Evolutionary conservation across 2,329 filamentous ascomycete genomes (phyloP).

Genomic region (Claviceps sp.): DNA sequence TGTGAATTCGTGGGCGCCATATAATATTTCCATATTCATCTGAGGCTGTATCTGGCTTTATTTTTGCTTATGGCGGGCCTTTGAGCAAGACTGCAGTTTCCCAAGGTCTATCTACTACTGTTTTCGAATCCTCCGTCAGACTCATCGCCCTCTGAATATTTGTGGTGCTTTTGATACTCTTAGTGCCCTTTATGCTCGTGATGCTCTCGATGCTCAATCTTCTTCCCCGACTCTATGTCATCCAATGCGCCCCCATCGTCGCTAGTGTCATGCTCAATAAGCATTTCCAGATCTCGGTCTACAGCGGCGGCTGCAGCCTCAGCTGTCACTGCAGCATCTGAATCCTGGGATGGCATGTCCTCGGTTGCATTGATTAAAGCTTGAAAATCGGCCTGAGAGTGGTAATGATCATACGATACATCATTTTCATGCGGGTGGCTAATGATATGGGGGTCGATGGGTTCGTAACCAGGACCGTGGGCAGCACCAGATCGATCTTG

Average conservation of each 20-base stretch:
- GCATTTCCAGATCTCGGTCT: slow-evolving; percentile 37
- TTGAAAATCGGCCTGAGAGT: slow-evolving; percentile 37
- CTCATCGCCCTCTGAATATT: no score
- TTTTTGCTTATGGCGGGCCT: no score
- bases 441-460: slow-evolving; percentile 48
- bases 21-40: no score
- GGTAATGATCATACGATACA: slow-evolving; percentile 26
- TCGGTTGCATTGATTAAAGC: slow-evolving; percentile 37
- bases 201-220: slow-evolving; percentile 12
- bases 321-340: slow-evolving; percentile 7
- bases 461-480: slow-evolving; percentile 27
- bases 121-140: no score
- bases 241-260: slow-evolving; percentile 17
- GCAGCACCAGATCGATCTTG: slow-evolving; percentile 15
- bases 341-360: slow-evolving; percentile 17
- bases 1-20: no score
- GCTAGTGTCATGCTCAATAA: slow-evolving; percentile 33
- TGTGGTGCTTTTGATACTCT: no score
- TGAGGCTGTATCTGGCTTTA: no score
- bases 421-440: slow-evolving; percentile 19
- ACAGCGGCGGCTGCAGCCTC: slow-evolving; percentile 23
- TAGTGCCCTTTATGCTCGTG: slow-evolving; percentile 1
- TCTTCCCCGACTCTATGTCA: slow-evolving; percentile 9
- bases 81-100: no score
- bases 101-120: no score